These are phyloP conservation scores for Linanthus parryae DNA, from an alignment of 148 eudicot species.

Conservation along the genomic window DNA sequence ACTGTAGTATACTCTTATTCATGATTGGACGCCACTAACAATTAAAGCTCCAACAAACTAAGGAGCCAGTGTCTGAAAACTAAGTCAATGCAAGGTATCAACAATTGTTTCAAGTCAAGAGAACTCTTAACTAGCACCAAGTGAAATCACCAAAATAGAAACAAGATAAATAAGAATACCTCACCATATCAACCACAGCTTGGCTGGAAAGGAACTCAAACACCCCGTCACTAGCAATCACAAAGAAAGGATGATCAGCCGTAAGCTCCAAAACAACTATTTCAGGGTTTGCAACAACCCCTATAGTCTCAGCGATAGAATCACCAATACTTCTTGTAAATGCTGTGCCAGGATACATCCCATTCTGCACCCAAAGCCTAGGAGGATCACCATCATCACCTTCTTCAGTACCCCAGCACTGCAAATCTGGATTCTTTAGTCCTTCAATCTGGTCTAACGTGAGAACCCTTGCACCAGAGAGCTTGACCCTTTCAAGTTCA, in stretches of 20 bases:
- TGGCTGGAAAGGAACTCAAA: conserved; percentile 98
- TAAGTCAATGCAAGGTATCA: too few relatives aligned
- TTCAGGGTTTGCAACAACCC: conserved; percentile 90
- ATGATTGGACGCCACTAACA: too few relatives aligned
- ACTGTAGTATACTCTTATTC: too few relatives aligned
- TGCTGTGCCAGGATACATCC: conserved; percentile 99
- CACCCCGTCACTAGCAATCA: conserved; percentile 96
- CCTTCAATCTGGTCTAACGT: conserved; percentile 99
- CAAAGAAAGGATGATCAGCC: conserved; percentile 80
- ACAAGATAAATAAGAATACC: conserved; percentile 18
- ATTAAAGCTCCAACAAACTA: too few relatives aligned
- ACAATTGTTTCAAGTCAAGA: too few relatives aligned
- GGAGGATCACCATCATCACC: conserved; percentile 99
- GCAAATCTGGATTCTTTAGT: conserved; percentile 80
- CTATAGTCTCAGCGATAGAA: conserved; percentile 92
- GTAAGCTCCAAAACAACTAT: conserved; percentile 84
- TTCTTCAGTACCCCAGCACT: conserved; percentile 98
- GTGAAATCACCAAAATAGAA: background rate
- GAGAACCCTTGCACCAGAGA: conserved; percentile 91
- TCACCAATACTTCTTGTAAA: conserved; percentile 95
- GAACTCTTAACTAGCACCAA: too few relatives aligned
- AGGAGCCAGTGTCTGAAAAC: too few relatives aligned
- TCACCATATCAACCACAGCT: conserved; percentile 95
- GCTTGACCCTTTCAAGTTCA: conserved; percentile 87
- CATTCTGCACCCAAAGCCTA: conserved; percentile 91